A percentile compares a stretch with the other conserved stretches of the same genome.
Conservation (phyloP, 345 rosid species). For the Leavenworthia alabamica region DNA sequence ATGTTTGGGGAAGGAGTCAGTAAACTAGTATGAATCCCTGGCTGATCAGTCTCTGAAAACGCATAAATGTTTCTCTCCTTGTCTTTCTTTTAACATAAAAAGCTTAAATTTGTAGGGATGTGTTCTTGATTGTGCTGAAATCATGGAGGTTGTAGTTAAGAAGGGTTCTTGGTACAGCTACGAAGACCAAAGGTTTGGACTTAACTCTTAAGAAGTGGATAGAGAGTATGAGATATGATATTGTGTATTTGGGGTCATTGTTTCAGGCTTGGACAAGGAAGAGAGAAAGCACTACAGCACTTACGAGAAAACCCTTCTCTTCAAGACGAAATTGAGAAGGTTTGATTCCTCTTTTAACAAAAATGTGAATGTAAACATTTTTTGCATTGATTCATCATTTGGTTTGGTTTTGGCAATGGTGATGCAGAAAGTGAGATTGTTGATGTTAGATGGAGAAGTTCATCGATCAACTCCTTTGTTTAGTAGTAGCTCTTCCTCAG, state of each 20-base stretch:
- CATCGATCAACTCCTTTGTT: constrained; percentile 32
- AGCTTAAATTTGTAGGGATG: too few relatives aligned
- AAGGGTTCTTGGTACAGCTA: too few relatives aligned
- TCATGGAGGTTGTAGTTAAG: too few relatives aligned
- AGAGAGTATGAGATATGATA: neutral
- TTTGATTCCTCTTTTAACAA: constrained; percentile 14
- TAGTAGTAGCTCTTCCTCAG: constrained; percentile 25
- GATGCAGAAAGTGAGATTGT: constrained; percentile 53
- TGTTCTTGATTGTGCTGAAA: too few relatives aligned
- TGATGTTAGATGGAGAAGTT: constrained; percentile 53
- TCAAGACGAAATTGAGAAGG: constrained; percentile 78
- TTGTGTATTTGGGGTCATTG: neutral
- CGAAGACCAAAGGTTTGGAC: too few relatives aligned
- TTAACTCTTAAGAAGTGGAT: neutral
- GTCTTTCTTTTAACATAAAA: too few relatives aligned
- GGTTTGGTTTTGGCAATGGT: neutral
- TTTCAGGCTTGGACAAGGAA: constrained; percentile 87
- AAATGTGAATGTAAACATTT: neutral
- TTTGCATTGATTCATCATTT: neutral
- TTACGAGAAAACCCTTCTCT: constrained; percentile 63
- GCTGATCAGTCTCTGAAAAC: neutral
- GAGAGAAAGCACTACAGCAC: constrained; percentile 81
- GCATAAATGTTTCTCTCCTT: neutral
- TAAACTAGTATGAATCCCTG: constrained; percentile 57
- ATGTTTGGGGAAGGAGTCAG: constrained; percentile 94